A percentile compares a stretch with the other conserved stretches of the same genome.
These are phyloP conservation scores for Cornus controversa DNA, from an alignment of 148 eudicot genomes.

Conservation along the genomic window DNA sequence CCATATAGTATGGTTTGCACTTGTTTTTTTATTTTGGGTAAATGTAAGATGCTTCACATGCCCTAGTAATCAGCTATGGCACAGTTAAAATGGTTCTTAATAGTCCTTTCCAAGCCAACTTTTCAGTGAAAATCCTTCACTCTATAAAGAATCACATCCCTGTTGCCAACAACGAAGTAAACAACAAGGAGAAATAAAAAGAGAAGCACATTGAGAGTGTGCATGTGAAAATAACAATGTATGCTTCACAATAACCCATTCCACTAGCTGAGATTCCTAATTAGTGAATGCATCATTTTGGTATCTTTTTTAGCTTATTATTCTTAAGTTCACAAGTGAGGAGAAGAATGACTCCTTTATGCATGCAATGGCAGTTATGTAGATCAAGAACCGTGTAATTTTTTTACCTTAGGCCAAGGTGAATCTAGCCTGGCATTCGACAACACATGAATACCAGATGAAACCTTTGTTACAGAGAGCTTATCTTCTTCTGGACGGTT, in stretches of 20 bases:
- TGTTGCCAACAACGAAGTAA: too few species aligned
- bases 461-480: slow-evolving; percentile 37
- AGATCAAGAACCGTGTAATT: neutral
- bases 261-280: neutral
- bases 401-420: slow-evolving; percentile 78
- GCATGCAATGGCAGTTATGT: neutral
- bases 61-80: too few species aligned
- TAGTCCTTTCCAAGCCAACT: too few species aligned
- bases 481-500: slow-evolving; percentile 64
- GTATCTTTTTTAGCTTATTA: neutral
- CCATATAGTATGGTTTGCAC: too few species aligned
- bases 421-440: slow-evolving; percentile 77
- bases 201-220: too few species aligned
- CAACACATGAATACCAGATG: slow-evolving; percentile 75
- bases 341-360: neutral
- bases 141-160: too few species aligned
- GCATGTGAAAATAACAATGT: neutral
- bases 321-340: neutral
- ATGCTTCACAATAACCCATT: neutral
- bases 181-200: too few species aligned
- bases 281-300: neutral
- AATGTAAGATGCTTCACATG: too few species aligned
- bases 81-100: too few species aligned
- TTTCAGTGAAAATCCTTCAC: too few species aligned
- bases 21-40: too few species aligned